phyloP scores from a whole-genome alignment of 2,329 filamentous ascomycete species.

The Penicillium corylophilum region DNA sequence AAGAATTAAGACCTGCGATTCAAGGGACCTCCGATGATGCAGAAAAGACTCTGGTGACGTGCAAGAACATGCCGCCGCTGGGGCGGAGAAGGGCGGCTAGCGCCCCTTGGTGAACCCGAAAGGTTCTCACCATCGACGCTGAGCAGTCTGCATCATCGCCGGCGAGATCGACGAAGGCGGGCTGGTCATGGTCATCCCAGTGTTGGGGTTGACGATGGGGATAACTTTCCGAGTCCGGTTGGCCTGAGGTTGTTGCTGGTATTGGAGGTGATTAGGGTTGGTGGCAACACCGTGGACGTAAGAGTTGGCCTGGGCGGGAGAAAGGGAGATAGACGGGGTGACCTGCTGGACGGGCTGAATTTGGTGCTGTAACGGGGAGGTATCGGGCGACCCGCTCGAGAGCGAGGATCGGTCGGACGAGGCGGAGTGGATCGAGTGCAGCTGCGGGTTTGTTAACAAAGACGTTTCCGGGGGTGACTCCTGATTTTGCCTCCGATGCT shows the following conservation, averaged over 20 bases:
- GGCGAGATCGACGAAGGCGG: slow-evolving; percentile 73
- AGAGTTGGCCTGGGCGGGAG: slow-evolving; percentile 55
- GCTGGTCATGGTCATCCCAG: slow-evolving; percentile 82
- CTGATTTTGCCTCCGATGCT: background rate
- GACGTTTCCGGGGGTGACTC: background rate
- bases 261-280: slow-evolving; percentile 68
- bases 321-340: slow-evolving; percentile 71
- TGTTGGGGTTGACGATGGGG: slow-evolving; percentile 94
- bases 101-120: slow-evolving; percentile 21
- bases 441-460: slow-evolving; percentile 50
- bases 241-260: slow-evolving; percentile 89
- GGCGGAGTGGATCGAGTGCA: slow-evolving; percentile 86
- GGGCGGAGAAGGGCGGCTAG: slow-evolving; percentile 26
- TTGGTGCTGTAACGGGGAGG: slow-evolving; percentile 85
- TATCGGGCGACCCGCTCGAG: slow-evolving; percentile 88
- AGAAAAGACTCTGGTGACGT: slow-evolving; percentile 33
- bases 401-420: slow-evolving; percentile 91
- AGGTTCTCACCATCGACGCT: slow-evolving; percentile 42
- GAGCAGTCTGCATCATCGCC: slow-evolving; percentile 58
- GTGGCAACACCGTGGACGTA: slow-evolving; percentile 68
- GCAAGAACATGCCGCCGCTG: slow-evolving; percentile 35
- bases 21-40: slow-evolving; percentile 37
- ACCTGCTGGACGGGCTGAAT: slow-evolving; percentile 70
- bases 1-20: slow-evolving; percentile 38
- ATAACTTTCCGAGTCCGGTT: slow-evolving; percentile 92